Percentiles rank a stretch among this genome's conserved stretches.
Conservation (phyloP, 2,329 filamentous ascomycete species). For the Cordyceps cateniannulata region DNA sequence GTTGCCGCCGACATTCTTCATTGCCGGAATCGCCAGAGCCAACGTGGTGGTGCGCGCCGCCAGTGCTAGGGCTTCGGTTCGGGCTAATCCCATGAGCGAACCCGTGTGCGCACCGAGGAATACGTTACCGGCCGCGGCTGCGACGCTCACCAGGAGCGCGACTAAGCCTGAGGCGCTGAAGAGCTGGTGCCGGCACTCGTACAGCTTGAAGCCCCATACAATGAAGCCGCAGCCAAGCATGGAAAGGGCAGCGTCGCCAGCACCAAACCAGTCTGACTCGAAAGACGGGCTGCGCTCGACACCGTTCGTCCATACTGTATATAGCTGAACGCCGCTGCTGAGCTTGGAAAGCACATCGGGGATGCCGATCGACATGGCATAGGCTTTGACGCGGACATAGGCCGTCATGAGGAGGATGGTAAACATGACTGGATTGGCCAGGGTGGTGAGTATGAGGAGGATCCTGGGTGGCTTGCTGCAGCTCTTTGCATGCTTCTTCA, state of each 20-base stretch:
- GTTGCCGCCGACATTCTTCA: slow-evolving; percentile 38
- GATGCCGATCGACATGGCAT: slow-evolving; percentile 25
- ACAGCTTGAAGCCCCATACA: slow-evolving; percentile 48
- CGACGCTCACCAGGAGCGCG: slow-evolving; percentile 30
- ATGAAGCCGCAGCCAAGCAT: slow-evolving; percentile 46
- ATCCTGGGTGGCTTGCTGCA: neutral
- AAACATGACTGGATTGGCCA: slow-evolving; percentile 42
- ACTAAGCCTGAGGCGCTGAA: slow-evolving; percentile 36
- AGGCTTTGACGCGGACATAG: slow-evolving; percentile 35
- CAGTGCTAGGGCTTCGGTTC: slow-evolving; percentile 35
- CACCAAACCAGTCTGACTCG: slow-evolving; percentile 32
- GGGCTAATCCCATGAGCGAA: slow-evolving; percentile 29
- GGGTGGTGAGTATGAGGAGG: slow-evolving; percentile 26
- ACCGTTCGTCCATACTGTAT: slow-evolving; percentile 27
- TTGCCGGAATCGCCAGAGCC: slow-evolving; percentile 42
- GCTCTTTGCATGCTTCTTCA: slow-evolving; percentile 22
- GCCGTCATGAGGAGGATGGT: slow-evolving; percentile 38
- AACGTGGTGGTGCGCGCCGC: slow-evolving; percentile 45
- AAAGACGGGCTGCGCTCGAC: slow-evolving; percentile 12
- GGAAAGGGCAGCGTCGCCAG: slow-evolving; percentile 42
- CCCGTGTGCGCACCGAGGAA: slow-evolving; percentile 33
- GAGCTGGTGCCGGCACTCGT: slow-evolving; percentile 41
- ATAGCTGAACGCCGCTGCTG: slow-evolving; percentile 29
- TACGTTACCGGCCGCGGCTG: slow-evolving; percentile 35
- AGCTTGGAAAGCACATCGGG: slow-evolving; percentile 23